phyloP scores from a whole-genome alignment of 495 filamentous ascomycete species.

The Letharia columbiana region DNA sequence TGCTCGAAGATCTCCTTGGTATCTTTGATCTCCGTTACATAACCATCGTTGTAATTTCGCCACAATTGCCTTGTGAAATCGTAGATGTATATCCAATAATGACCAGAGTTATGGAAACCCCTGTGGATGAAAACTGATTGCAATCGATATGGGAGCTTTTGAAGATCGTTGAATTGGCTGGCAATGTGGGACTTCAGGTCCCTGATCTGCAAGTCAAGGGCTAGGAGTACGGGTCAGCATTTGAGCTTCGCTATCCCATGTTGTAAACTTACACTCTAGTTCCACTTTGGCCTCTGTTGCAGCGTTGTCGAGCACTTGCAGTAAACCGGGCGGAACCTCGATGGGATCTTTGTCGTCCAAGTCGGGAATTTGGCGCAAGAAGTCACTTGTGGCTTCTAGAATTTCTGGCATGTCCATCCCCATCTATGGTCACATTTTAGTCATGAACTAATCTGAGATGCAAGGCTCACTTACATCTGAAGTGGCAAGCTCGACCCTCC shows the following conservation, averaged over 20 bases:
- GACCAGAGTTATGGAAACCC: slow-evolving; percentile 61
- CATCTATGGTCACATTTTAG: slow-evolving; percentile 27
- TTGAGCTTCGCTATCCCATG: background rate
- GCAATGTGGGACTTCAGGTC: slow-evolving; percentile 44
- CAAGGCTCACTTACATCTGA: slow-evolving; percentile 34
- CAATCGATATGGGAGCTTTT: slow-evolving; percentile 64
- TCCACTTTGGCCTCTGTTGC: slow-evolving; percentile 32
- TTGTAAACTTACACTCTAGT: slow-evolving; percentile 31
- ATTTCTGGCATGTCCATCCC: slow-evolving; percentile 25
- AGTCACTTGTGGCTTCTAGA: slow-evolving; percentile 25
- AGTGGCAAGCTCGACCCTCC: slow-evolving; percentile 39
- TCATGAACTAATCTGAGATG: background rate
- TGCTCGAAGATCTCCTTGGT: slow-evolving; percentile 56
- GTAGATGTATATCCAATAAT: slow-evolving; percentile 96
- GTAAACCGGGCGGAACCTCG: slow-evolving; percentile 29
- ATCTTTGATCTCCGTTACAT: slow-evolving; percentile 60
- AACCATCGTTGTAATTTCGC: slow-evolving; percentile 89
- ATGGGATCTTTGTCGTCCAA: slow-evolving; percentile 29
- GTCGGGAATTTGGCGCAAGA: slow-evolving; percentile 25
- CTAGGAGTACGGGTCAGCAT: slow-evolving; percentile 16
- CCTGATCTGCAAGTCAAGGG: slow-evolving; percentile 43
- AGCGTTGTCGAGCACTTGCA: slow-evolving; percentile 31
- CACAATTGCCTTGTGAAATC: slow-evolving; percentile 75
- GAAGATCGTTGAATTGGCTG: slow-evolving; percentile 53
- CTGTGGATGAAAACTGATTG: slow-evolving; percentile 90